Conservation (phyloP, 2,329 filamentous ascomycete species). For the Ceratocystis destructans region DNA sequence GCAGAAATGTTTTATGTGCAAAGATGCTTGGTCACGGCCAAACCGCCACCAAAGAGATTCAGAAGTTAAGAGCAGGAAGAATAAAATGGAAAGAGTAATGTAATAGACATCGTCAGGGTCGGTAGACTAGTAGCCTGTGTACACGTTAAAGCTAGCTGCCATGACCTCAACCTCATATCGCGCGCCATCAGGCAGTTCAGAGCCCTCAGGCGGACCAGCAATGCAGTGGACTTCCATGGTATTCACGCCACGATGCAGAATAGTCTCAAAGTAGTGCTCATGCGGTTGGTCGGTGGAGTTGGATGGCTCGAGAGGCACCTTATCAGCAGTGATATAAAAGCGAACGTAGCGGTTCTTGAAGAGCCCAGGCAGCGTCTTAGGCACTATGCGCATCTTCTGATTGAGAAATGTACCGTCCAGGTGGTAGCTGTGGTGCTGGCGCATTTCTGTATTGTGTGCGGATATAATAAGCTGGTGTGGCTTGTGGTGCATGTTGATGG, state of each 20-base stretch:
- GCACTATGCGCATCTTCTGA: conserved; percentile 19
- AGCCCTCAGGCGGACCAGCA: conserved; percentile 50
- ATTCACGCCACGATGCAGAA: conserved; percentile 59
- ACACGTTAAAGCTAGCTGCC: conserved; percentile 53
- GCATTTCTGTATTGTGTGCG: conserved; percentile 17
- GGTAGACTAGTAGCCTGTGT: conserved; percentile 12
- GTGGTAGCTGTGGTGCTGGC: conserved; percentile 18
- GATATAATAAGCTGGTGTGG: conserved; percentile 49
- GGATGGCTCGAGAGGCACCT: conserved; percentile 41
- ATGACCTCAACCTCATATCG: conserved; percentile 67
- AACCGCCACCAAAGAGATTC: neutral
- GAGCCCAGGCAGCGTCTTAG: conserved; percentile 9
- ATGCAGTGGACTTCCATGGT: conserved; percentile 66
- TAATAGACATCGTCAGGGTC: neutral
- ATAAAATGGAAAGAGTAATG: neutral
- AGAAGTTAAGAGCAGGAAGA: neutral
- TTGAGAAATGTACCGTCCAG: conserved; percentile 16
- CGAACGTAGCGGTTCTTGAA: conserved; percentile 18
- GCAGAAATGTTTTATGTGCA: neutral
- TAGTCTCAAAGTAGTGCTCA: conserved; percentile 61
- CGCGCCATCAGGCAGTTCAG: conserved; percentile 42
- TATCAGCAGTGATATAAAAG: conserved; percentile 33
- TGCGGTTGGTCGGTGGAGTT: conserved; percentile 42
- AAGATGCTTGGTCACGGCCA: neutral
- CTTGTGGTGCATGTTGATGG: conserved; percentile 56